Conservation (phyloP, 2,329 filamentous ascomycete genomes). For the Botrytis fabae region DNA sequence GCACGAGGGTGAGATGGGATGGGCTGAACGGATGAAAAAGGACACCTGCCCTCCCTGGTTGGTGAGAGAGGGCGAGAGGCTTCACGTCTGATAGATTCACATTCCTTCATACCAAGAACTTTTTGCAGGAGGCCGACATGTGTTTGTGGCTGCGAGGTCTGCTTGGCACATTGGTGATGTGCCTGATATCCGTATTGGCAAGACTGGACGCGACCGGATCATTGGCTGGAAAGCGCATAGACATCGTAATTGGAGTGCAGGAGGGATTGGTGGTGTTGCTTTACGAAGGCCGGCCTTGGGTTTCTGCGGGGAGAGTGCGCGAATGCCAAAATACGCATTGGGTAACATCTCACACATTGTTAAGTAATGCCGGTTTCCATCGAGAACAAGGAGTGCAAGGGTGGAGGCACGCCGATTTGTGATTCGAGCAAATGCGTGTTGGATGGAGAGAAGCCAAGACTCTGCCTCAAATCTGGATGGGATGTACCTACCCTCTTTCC, state of each 20-base stretch:
- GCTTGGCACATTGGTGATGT: background rate
- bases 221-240: background rate
- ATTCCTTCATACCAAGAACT: background rate
- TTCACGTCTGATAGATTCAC: background rate
- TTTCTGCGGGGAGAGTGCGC: background rate
- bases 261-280: background rate
- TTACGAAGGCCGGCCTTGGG: background rate
- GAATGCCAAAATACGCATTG: background rate
- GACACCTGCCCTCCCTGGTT: background rate
- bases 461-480: background rate
- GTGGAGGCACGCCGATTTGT: background rate
- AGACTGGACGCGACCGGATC: background rate
- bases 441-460: background rate
- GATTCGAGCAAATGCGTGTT: background rate
- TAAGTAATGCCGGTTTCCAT: background rate
- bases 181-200: slow-evolving; percentile 20
- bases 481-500: background rate
- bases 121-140: background rate
- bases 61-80: background rate
- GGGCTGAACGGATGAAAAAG: background rate
- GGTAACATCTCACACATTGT: background rate
- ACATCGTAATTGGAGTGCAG: background rate
- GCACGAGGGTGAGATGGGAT: background rate
- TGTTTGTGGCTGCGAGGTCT: background rate
- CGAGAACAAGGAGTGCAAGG: slow-evolving; percentile 6